Evolutionary conservation across 345 rosid genomes (phyloP).

Genomic region (Anastatica hierochuntica): DNA sequence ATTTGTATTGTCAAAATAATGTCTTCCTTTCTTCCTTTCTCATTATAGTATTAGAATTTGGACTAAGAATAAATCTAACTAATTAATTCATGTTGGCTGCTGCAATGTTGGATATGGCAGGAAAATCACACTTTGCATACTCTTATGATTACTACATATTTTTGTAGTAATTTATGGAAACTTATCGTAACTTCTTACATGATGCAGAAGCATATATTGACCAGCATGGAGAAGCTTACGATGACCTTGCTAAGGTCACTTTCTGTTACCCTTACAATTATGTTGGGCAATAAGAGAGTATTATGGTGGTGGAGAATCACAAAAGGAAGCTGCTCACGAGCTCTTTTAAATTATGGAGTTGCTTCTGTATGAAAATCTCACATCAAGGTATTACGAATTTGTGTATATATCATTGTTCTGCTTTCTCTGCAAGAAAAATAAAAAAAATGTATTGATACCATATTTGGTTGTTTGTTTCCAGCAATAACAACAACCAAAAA

Average conservation of each 20-base stretch:
- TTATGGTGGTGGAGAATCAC: slow-evolving; percentile 81
- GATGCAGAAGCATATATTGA: slow-evolving; percentile 88
- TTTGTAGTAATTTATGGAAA: neutral
- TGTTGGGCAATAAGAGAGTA: slow-evolving; percentile 99
- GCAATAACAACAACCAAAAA: slow-evolving; percentile 5
- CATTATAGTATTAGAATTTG: neutral
- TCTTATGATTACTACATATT: neutral
- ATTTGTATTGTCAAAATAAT: slow-evolving; percentile 66
- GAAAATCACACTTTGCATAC: neutral
- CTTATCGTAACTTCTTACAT: neutral
- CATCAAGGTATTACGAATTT: slow-evolving; percentile 51
- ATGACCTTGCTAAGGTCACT: slow-evolving; percentile 70
- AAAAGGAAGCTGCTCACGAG: slow-evolving; percentile 91
- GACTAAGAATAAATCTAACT: neutral
- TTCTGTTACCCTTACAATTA: slow-evolving; percentile 62
- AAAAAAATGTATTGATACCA: neutral
- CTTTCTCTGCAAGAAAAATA: neutral
- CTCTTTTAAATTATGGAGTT: slow-evolving; percentile 90
- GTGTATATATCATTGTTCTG: neutral
- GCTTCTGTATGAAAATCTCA: slow-evolving; percentile 84
- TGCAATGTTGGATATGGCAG: too few relatives aligned
- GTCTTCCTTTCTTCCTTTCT: neutral
- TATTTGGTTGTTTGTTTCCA: slow-evolving; percentile 9
- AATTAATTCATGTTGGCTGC: too few relatives aligned
- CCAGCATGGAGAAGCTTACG: slow-evolving; percentile 93